These are phyloP conservation scores for Talaromyces islandicus DNA, from an alignment of 2,329 filamentous ascomycete species.

Conservation along the genomic window DNA sequence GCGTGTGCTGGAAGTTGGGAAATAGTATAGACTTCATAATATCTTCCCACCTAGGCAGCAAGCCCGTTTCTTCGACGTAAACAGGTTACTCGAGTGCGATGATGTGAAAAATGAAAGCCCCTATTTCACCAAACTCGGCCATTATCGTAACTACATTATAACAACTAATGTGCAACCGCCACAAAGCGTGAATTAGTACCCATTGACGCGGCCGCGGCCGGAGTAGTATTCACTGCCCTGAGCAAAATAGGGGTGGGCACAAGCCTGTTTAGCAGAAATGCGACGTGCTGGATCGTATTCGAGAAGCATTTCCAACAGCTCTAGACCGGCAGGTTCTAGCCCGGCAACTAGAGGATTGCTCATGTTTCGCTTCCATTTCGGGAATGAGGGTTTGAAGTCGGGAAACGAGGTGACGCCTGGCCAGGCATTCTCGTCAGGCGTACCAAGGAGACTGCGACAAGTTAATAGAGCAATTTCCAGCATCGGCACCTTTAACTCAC, in stretches of 20 bases:
- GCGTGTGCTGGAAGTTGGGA: neutral
- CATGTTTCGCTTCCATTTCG: constrained; percentile 73
- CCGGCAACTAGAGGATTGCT: constrained; percentile 61
- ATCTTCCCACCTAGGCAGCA: neutral
- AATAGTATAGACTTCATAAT: neutral
- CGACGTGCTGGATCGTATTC: constrained; percentile 82
- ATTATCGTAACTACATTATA: neutral
- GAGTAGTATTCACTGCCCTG: constrained; percentile 45
- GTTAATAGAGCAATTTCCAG: neutral
- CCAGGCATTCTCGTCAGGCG: constrained; percentile 75
- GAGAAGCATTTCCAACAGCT: constrained; percentile 60
- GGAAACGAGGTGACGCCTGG: constrained; percentile 91
- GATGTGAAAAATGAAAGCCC: neutral
- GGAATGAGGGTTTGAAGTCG: constrained; percentile 87
- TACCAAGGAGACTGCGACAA: constrained; percentile 62
- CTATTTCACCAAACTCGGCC: neutral
- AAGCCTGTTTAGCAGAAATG: constrained; percentile 83
- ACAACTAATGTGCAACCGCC: neutral
- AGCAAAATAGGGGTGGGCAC: constrained; percentile 76
- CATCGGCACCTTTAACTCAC: constrained; percentile 41
- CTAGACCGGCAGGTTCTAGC: constrained; percentile 57
- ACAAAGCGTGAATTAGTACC: neutral
- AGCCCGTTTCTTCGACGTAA: neutral
- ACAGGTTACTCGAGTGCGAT: neutral
- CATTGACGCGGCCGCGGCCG: constrained; percentile 25